Percentiles rank a stretch among this genome's conserved stretches.
Conservation (phyloP, 2,329 filamentous ascomycete species). For the Mycocentrospora acerina region DNA sequence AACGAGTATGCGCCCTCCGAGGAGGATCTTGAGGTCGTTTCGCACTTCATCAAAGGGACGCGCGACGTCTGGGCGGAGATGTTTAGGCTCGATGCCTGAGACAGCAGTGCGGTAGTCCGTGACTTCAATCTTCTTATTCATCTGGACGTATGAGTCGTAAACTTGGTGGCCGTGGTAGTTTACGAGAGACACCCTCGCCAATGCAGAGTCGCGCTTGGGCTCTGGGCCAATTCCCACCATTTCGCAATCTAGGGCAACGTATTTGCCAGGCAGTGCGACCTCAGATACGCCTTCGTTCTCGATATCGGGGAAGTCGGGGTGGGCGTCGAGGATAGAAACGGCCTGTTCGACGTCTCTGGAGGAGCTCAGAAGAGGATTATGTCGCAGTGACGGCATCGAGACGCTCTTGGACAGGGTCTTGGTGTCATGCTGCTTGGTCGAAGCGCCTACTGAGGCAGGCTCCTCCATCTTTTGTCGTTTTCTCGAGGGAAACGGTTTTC, state of each 20-base stretch:
- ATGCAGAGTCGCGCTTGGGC: constrained; percentile 67
- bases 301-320: constrained; percentile 43
- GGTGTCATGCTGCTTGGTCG: constrained; percentile 39
- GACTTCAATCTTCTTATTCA: constrained; percentile 66
- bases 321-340: constrained; percentile 51
- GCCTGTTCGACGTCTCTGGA: constrained; percentile 59
- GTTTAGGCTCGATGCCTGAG: constrained; percentile 74
- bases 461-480: constrained; percentile 45
- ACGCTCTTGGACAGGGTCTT: constrained; percentile 45
- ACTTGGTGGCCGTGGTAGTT: constrained; percentile 92
- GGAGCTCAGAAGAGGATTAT: constrained; percentile 50
- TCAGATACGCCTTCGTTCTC: constrained; percentile 49
- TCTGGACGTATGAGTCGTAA: constrained; percentile 89
- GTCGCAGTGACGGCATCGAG: constrained; percentile 37
- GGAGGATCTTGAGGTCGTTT: constrained; percentile 65
- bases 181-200: constrained; percentile 86
- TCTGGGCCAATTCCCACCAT: constrained; percentile 84
- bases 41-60: constrained; percentile 74
- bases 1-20: constrained; percentile 72
- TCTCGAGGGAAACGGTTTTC: constrained; percentile 22
- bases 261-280: constrained; percentile 77
- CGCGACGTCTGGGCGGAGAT: constrained; percentile 60
- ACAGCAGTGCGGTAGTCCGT: constrained; percentile 89
- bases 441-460: constrained; percentile 34
- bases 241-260: constrained; percentile 91